Conservation (phyloP, 305 asterid genomes). For the Fraxinus ornus region DNA sequence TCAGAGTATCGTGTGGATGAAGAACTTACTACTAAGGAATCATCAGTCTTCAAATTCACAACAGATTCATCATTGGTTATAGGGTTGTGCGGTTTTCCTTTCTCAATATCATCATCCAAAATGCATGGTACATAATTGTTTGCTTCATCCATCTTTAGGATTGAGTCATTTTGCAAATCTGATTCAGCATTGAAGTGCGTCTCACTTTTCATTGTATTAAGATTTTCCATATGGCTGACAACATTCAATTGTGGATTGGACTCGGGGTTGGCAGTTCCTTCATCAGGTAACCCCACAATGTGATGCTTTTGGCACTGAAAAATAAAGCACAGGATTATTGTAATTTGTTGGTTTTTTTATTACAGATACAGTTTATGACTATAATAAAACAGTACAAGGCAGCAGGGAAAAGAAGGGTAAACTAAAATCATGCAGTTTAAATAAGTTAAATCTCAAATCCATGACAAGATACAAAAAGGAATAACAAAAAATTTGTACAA, state of each 20-base stretch:
- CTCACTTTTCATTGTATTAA: slow-evolving; percentile 39
- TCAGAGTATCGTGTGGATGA: slow-evolving; percentile 14
- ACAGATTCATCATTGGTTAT: slow-evolving; percentile 36
- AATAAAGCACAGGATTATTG: slow-evolving; percentile 9
- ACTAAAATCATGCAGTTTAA: background rate
- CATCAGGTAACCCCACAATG: slow-evolving; percentile 43
- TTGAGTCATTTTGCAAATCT: slow-evolving; percentile 33
- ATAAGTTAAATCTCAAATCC: background rate
- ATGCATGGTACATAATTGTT: slow-evolving; percentile 36
- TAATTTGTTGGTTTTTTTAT: background rate
- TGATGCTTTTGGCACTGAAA: slow-evolving; percentile 47
- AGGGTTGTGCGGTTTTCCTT: slow-evolving; percentile 52
- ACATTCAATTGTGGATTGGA: slow-evolving; percentile 30
- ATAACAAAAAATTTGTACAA: background rate
- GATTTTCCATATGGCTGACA: slow-evolving; percentile 31
- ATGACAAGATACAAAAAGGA: background rate
- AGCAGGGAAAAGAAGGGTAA: slow-evolving; percentile 5
- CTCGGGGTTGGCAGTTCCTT: slow-evolving; percentile 35
- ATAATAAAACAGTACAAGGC: slow-evolving; percentile 1
- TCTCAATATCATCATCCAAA: slow-evolving; percentile 55
- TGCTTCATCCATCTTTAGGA: slow-evolving; percentile 39
- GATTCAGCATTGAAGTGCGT: slow-evolving; percentile 37
- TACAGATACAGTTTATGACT: background rate
- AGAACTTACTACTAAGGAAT: slow-evolving; percentile 49
- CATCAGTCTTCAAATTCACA: slow-evolving; percentile 50